Conservation (phyloP, 129 eudicot species). For the Escallonia rubra region DNA sequence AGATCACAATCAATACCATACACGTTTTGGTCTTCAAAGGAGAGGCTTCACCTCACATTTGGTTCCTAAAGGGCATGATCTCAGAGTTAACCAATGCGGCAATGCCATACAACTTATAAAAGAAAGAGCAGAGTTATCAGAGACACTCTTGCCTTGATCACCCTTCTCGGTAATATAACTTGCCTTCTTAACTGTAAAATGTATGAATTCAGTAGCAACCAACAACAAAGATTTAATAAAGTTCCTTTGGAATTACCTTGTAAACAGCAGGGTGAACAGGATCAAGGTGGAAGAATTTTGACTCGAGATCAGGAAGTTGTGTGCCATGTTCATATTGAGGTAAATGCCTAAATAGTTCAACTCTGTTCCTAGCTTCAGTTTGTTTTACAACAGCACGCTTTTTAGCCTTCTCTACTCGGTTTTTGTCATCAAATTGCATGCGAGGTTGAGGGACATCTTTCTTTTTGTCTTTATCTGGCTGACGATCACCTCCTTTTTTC, state of each 20-base stretch:
- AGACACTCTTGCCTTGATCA: too few relatives aligned
- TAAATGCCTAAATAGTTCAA: conserved; percentile 86
- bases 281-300: conserved; percentile 73
- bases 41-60: not conserved
- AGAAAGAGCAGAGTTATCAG: too few relatives aligned
- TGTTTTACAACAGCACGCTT: conserved; percentile 91
- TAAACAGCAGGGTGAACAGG: conserved; percentile 89
- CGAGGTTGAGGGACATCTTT: conserved; percentile 98
- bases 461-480: conserved; percentile 78
- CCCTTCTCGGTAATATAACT: too few relatives aligned
- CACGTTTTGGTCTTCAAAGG: not conserved
- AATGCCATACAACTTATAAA: too few relatives aligned
- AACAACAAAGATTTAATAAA: not conserved
- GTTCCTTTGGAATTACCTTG: conserved; percentile 42
- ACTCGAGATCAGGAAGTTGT: conserved; percentile 77
- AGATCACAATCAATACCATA: not conserved
- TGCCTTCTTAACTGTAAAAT: too few relatives aligned
- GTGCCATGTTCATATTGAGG: conserved; percentile 99
- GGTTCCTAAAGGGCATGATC: too few relatives aligned
- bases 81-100: too few relatives aligned
- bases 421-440: conserved; percentile 93
- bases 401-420: conserved; percentile 93
- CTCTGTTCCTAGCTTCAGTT: conserved; percentile 83
- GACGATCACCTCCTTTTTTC: conserved; percentile 66
- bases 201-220: too few relatives aligned